Percentiles rank a stretch among this genome's conserved stretches.
Evolutionary conservation across 441 rosid species (phyloP).

Genomic region (Gossypium schwendimanii): DNA sequence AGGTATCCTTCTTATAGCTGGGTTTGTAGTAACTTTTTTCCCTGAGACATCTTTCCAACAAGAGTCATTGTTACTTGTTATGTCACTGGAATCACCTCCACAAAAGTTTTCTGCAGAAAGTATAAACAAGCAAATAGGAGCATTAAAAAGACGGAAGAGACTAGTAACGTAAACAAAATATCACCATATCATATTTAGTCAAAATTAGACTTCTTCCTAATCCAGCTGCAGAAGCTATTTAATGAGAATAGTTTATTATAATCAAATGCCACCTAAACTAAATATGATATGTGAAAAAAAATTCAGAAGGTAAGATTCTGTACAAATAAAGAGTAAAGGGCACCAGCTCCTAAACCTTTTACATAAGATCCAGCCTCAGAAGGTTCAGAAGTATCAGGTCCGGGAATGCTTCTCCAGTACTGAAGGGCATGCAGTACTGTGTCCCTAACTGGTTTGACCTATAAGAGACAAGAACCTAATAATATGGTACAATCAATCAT

Average conservation of each 20-base stretch:
- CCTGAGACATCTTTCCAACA: constrained; percentile 37
- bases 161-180: background rate
- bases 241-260: background rate
- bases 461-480: constrained; percentile 16
- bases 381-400: constrained; percentile 54
- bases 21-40: constrained; percentile 38
- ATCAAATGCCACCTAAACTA: constrained; percentile 8
- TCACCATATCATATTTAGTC: background rate
- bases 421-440: constrained; percentile 60
- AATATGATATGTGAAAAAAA: background rate
- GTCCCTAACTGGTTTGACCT: constrained; percentile 97
- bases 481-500: constrained; percentile 6
- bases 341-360: constrained; percentile 47
- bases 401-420: constrained; percentile 67
- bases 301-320: background rate
- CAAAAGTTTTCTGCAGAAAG: constrained; percentile 48
- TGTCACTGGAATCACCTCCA: constrained; percentile 51
- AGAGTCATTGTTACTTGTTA: constrained; percentile 43
- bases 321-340: background rate
- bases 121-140: constrained; percentile 12
- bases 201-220: background rate
- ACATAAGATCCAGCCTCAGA: constrained; percentile 74
- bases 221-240: background rate
- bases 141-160: background rate
- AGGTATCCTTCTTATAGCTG: constrained; percentile 46